Evolutionary conservation across 2,329 filamentous ascomycete species (phyloP).

Genomic region (Emergomyces orientalis): DNA sequence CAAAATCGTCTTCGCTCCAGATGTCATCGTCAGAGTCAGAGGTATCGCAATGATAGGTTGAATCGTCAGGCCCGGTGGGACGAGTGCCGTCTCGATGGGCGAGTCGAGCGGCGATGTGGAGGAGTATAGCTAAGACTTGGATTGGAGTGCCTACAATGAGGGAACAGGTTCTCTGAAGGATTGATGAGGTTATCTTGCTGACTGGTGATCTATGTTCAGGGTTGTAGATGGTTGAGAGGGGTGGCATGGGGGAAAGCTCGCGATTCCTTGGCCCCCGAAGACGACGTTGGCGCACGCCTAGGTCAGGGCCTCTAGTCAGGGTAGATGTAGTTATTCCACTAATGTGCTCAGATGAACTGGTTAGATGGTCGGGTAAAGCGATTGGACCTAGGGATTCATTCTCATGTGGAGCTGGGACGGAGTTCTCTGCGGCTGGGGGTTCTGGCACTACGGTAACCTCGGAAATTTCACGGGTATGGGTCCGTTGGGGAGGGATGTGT

Average conservation of each 20-base stretch:
- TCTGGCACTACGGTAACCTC: conserved; percentile 22
- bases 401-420: not conserved
- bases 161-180: conserved; percentile 68
- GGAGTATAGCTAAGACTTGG: conserved; percentile 67
- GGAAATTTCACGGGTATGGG: conserved; percentile 24
- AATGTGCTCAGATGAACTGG: not conserved
- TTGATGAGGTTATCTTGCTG: conserved; percentile 49
- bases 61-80: not conserved
- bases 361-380: not conserved
- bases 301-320: conserved; percentile 23
- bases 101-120: conserved; percentile 71
- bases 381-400: not conserved
- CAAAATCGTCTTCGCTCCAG: conserved; percentile 51
- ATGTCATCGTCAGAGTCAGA: conserved; percentile 42
- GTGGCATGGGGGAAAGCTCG: conserved; percentile 58
- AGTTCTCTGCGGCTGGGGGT: conserved; percentile 11
- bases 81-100: conserved; percentile 28
- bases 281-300: conserved; percentile 41
- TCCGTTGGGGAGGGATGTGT: conserved; percentile 7
- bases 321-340: conserved; percentile 19
- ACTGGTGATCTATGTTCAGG: conserved; percentile 36
- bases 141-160: conserved; percentile 72
- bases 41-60: conserved; percentile 32
- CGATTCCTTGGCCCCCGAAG: conserved; percentile 46
- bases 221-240: conserved; percentile 54